Evolutionary conservation across 2,329 filamentous ascomycete species (phyloP), one percentile per base, ranked within the genome.

Genomic region (Didymosphaeria variabile): DNA sequence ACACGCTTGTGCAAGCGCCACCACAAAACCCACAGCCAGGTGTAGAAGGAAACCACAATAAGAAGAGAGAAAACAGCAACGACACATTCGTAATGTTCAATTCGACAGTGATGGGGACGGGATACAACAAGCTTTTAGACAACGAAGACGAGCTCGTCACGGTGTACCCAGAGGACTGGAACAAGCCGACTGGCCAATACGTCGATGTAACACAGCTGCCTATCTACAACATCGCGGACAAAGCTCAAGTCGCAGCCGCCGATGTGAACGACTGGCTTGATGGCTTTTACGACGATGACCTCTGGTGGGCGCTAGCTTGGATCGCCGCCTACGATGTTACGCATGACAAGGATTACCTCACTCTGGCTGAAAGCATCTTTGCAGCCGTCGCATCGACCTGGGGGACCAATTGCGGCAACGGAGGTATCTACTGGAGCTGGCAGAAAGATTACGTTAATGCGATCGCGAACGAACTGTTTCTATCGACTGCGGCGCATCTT

Each of bases 401-500:
- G 74, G 71, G 71, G 3, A 75, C 77, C 1, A 76, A 77, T 2
- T 84, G 80, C 71, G 78, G 80, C 23, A 79, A 79, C 47, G 81
- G 82, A 31, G 82, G 83, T 17, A 78, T 86, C 55, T 85, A 79
- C 70, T 86, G 83, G 81, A 80, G 80, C 60, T 79, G 79, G 52
- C 64, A 75, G 1, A 75, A 81, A 31, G 73, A 75, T 2, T 83
- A 84, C 60, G 78, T 83, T 49, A 85, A 84, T 61, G 84, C 85
- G 1, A 86, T 88, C 34, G 80, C 84, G 2, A 88, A 87, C 59
- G 84, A 85, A 64, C 81, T 88, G 2, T 88, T 86, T 69, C 72
- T 88, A 2, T 81, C 80, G 3, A 79, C 84, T 0, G 85, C 85
- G 2, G 84, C 86, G 8, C 83, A 85, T 59, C 79, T 88, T 8